A percentile compares a stretch with the other conserved stretches of the same genome.
These are phyloP conservation scores for Thyridium curvatum DNA, from an alignment of 2,329 filamentous ascomycete species.

Conservation along the genomic window DNA sequence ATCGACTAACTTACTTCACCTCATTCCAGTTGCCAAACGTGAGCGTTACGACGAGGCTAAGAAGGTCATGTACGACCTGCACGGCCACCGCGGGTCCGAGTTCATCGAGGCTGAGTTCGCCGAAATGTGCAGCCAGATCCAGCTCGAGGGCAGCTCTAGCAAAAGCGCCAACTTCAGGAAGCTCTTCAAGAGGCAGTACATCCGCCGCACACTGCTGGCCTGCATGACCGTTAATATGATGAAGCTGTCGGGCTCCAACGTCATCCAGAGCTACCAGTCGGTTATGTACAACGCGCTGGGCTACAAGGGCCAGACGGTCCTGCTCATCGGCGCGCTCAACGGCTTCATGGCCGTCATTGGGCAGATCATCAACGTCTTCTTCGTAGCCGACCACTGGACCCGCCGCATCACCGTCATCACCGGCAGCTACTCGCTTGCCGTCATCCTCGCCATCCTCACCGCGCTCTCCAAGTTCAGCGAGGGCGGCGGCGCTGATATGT, in stretches of 20 bases:
- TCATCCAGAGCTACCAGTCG: slow-evolving; percentile 25
- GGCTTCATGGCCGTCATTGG: slow-evolving; percentile 23
- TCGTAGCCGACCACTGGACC: slow-evolving; percentile 21
- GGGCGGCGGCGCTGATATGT: slow-evolving; percentile 10
- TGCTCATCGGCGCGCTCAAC: slow-evolving; percentile 40
- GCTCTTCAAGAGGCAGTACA: slow-evolving; percentile 21
- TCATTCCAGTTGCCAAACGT: slow-evolving; percentile 8
- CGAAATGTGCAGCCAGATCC: slow-evolving; percentile 17
- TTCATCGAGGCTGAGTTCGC: slow-evolving; percentile 13
- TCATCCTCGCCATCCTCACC: slow-evolving; percentile 11
- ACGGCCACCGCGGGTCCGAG: slow-evolving; percentile 14
- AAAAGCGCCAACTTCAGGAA: slow-evolving; percentile 8
- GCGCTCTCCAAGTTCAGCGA: slow-evolving; percentile 14
- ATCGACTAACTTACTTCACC: background rate
- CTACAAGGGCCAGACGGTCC: slow-evolving; percentile 37
- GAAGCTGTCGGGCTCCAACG: slow-evolving; percentile 19
- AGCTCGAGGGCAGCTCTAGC: slow-evolving; percentile 11
- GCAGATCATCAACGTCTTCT: slow-evolving; percentile 19
- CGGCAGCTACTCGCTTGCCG: slow-evolving; percentile 11
- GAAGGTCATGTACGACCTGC: slow-evolving; percentile 13
- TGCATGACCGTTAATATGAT: slow-evolving; percentile 22
- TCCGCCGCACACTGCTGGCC: slow-evolving; percentile 17
- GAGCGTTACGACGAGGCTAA: slow-evolving; percentile 18
- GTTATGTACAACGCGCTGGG: slow-evolving; percentile 34
- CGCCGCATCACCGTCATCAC: slow-evolving; percentile 11